Evolutionary conservation across 2,329 filamentous ascomycete genomes (phyloP).

Genomic region (Aspergillus novoparasiticus): DNA sequence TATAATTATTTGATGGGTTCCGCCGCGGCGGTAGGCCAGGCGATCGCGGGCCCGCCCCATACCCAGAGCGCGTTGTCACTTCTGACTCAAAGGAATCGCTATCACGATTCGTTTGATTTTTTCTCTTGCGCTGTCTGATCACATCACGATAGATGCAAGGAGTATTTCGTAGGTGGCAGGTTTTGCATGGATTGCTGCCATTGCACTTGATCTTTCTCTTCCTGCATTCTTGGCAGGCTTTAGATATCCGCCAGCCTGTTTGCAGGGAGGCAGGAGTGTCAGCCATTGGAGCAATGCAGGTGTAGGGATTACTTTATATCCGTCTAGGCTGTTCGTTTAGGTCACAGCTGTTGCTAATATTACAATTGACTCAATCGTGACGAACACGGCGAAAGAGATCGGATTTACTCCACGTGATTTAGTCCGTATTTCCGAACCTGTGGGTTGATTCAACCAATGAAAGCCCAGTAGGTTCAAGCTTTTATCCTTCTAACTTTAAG

Average conservation of each 20-base stretch:
- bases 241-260: constrained; percentile 38
- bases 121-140: constrained; percentile 39
- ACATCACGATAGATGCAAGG: constrained; percentile 42
- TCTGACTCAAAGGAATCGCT: neutral
- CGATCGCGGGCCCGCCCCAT: constrained; percentile 16
- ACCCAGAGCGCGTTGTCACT: constrained; percentile 17
- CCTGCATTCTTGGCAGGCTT: constrained; percentile 46
- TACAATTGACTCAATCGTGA: neutral
- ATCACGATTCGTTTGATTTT: constrained; percentile 20
- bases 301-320: neutral
- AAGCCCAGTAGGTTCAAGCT: neutral
- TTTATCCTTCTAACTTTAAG: too few species aligned
- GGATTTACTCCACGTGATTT: constrained; percentile 3
- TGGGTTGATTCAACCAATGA: neutral
- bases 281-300: neutral
- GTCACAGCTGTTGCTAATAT: neutral
- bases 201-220: constrained; percentile 47
- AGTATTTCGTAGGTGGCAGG: constrained; percentile 36
- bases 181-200: constrained; percentile 43
- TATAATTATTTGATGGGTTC: constrained; percentile 25
- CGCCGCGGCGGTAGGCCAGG: constrained; percentile 20
- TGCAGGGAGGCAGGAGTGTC: neutral
- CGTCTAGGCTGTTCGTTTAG: neutral
- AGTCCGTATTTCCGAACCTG: neutral
- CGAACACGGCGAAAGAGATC: neutral